A percentile compares a stretch with the other conserved stretches of the same genome.
phyloP scores from a whole-genome alignment of 441 rosid genomes.

The Macaranga tanarius region DNA sequence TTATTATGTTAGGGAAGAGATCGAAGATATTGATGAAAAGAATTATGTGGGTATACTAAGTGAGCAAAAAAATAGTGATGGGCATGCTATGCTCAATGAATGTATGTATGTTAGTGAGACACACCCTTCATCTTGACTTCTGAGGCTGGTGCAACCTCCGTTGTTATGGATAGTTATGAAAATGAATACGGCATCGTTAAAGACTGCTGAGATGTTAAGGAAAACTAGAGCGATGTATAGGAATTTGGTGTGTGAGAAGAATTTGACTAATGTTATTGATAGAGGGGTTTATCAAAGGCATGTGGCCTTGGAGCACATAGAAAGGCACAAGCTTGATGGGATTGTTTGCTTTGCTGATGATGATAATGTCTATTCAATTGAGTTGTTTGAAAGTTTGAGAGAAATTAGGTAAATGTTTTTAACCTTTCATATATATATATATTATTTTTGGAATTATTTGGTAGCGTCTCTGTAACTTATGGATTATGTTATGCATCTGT shows the following conservation, averaged over 20 bases:
- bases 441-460: neutral
- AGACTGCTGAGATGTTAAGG: constrained; percentile 85
- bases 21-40: neutral
- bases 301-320: constrained; percentile 76
- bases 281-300: constrained; percentile 89
- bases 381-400: constrained; percentile 73
- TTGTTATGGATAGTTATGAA: constrained; percentile 96
- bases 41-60: neutral
- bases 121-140: neutral
- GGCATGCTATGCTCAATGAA: constrained; percentile 11
- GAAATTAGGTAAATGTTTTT: constrained; percentile 50
- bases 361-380: constrained; percentile 76
- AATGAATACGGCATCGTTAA: constrained; percentile 56
- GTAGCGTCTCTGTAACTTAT: too few species aligned
- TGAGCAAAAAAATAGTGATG: neutral
- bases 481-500: too few species aligned
- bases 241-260: constrained; percentile 62
- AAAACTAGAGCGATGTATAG: constrained; percentile 86
- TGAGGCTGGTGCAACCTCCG: constrained; percentile 73
- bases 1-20: too few species aligned
- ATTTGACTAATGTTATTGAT: constrained; percentile 59
- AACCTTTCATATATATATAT: too few species aligned
- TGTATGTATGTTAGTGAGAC: neutral
- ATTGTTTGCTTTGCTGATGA: constrained; percentile 92
- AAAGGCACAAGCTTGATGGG: constrained; percentile 82